Percentiles rank a stretch among this genome's conserved stretches.
Conservation (phyloP, 2,329 filamentous ascomycete species). For the Phoma sp. region DNA sequence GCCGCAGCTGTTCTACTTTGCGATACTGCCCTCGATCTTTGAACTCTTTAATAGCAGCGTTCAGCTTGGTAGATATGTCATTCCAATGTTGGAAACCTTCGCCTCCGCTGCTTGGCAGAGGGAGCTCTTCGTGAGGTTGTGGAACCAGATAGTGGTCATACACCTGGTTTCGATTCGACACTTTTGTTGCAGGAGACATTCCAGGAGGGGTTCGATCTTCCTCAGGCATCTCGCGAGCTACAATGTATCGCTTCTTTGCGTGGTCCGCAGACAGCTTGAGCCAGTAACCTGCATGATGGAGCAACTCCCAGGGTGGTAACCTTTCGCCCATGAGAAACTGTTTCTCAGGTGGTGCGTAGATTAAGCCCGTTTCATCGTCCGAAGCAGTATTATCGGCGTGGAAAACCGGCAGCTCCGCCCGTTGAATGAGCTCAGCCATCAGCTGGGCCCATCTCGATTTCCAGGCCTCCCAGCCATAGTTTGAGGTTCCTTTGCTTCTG, state of each 20-base stretch:
- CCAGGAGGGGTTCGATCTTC: constrained; percentile 65
- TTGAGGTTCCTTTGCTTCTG: constrained; percentile 82
- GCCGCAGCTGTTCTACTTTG: constrained; percentile 61
- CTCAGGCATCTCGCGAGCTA: constrained; percentile 64
- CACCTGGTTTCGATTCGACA: constrained; percentile 59
- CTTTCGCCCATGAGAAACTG: constrained; percentile 57
- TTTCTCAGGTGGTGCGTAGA: constrained; percentile 62
- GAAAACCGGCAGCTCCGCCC: constrained; percentile 59
- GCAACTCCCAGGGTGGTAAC: constrained; percentile 63
- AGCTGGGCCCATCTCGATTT: constrained; percentile 74
- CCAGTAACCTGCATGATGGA: constrained; percentile 72
- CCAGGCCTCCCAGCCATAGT: constrained; percentile 96
- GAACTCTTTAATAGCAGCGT: constrained; percentile 60
- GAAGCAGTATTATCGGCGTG: constrained; percentile 21
- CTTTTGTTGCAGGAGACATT: constrained; percentile 62
- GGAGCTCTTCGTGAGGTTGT: constrained; percentile 64
- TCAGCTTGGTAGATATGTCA: constrained; percentile 58
- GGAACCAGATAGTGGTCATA: constrained; percentile 70
- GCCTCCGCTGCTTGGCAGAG: constrained; percentile 49
- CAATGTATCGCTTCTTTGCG: constrained; percentile 57
- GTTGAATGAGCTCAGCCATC: constrained; percentile 67
- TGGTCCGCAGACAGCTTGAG: constrained; percentile 61
- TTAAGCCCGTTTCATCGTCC: constrained; percentile 40
- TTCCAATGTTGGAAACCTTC: constrained; percentile 60
- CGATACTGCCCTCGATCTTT: constrained; percentile 60